phyloP scores from a whole-genome alignment of 495 filamentous ascomycete genomes.

The Amphirosellinia nigrospora region DNA sequence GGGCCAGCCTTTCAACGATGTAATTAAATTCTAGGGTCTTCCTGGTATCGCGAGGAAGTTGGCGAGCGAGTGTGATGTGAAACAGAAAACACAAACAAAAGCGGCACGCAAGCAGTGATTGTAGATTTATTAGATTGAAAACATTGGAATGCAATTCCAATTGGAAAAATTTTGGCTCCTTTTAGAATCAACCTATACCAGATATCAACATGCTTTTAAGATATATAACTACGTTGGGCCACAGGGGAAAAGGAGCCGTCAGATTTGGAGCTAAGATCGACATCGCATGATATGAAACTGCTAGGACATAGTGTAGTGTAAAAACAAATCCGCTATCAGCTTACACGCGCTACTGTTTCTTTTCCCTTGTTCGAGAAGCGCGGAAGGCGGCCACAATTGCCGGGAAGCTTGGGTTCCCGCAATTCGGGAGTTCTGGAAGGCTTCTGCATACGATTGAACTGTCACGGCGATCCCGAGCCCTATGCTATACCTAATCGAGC shows the following conservation, averaged over 20 bases:
- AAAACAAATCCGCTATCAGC: not conserved
- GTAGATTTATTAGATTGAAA: not conserved
- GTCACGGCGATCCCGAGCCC: not conserved
- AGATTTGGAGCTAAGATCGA: constrained; percentile 4
- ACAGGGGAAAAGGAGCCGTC: constrained; percentile 7
- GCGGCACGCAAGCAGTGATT: not conserved
- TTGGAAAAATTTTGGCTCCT: not conserved
- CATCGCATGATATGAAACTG: constrained; percentile 13
- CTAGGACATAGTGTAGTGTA: too few relatives aligned
- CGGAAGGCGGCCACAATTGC: constrained; percentile 1
- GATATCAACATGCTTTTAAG: not conserved
- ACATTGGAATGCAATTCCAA: not conserved
- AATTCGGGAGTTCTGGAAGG: not conserved
- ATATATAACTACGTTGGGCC: not conserved
- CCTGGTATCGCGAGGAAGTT: not conserved
- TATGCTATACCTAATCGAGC: not conserved
- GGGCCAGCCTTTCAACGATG: not conserved
- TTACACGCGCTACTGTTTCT: not conserved
- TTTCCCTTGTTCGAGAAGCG: not conserved
- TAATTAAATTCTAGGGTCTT: not conserved
- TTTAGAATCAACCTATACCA: not conserved
- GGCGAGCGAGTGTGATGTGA: not conserved
- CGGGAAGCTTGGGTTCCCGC: not conserved
- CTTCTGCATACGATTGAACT: not conserved
- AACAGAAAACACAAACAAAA: not conserved